A percentile compares a stretch with the other conserved stretches of the same genome.
Conservation (phyloP, 2,329 filamentous ascomycete genomes). For the Ophiostoma ips region DNA sequence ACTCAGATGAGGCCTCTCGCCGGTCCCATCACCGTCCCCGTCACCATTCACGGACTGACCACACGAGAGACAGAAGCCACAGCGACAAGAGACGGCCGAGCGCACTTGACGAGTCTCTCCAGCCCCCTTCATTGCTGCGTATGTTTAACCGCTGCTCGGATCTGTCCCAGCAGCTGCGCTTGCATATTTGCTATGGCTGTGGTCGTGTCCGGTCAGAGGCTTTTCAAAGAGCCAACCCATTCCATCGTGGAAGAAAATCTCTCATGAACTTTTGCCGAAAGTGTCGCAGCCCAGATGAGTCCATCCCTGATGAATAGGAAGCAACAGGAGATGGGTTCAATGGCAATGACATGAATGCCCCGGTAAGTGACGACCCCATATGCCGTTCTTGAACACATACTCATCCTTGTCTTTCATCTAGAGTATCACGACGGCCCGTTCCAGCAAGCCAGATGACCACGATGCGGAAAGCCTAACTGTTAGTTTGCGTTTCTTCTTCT, state of each 20-base stretch:
- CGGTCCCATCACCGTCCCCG: background rate
- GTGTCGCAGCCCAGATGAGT: constrained; percentile 15
- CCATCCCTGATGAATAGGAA: background rate
- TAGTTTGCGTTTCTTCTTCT: background rate
- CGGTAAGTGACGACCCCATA: background rate
- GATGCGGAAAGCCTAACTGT: background rate
- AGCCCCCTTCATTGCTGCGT: background rate
- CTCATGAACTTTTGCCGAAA: constrained; percentile 22
- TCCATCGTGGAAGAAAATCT: constrained; percentile 20
- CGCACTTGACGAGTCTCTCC: background rate
- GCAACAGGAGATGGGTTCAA: background rate
- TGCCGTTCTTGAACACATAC: no score
- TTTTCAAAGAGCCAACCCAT: constrained; percentile 24
- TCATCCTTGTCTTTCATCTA: no score
- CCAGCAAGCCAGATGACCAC: background rate
- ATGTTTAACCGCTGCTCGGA: background rate
- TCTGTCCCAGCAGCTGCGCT: background rate
- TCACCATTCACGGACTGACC: no score
- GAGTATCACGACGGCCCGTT: background rate
- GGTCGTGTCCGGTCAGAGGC: constrained; percentile 25
- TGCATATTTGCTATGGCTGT: constrained; percentile 31
- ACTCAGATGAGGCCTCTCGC: background rate
- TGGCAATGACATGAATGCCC: background rate
- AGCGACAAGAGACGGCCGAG: background rate
- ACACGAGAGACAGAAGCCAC: background rate